Conservation (phyloP, 352 stramenopile genomes). For the Chrysophaeum taylorii region DNA sequence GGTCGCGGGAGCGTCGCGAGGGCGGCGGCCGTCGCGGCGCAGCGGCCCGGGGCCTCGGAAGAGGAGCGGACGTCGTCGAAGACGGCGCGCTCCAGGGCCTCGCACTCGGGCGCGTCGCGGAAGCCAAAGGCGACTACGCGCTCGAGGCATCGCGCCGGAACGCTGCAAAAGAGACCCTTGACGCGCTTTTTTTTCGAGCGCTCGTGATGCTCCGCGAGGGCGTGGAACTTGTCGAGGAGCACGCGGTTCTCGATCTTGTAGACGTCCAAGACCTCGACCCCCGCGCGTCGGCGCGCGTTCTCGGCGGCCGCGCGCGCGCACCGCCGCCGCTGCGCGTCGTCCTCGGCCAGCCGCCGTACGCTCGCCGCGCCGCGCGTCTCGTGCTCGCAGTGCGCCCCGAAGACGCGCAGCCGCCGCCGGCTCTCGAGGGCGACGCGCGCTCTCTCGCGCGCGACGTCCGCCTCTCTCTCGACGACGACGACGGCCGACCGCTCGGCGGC, state of each 20-base stretch:
- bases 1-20: conserved; percentile 42
- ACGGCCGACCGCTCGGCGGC: neutral
- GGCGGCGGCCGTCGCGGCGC: neutral
- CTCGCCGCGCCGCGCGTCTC: conserved; percentile 49
- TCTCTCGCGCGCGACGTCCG: neutral
- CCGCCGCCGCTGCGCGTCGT: conserved; percentile 46
- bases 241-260: conserved; percentile 63
- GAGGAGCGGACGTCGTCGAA: conserved; percentile 3
- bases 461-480: neutral
- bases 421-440: conserved; percentile 1
- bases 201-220: conserved; percentile 29
- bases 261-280: conserved; percentile 56
- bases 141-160: conserved; percentile 49
- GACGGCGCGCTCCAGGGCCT: conserved; percentile 3
- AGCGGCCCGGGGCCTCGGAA: conserved; percentile 15
- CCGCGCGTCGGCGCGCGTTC: conserved; percentile 45
- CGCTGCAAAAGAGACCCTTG: conserved; percentile 58
- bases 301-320: conserved; percentile 55
- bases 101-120: neutral
- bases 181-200: conserved; percentile 37
- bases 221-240: conserved; percentile 50
- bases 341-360: conserved; percentile 40
- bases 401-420: conserved; percentile 25
- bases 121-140: conserved; percentile 46
- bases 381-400: conserved; percentile 51